Conservation (phyloP, 139 green algal species). For the Asterochloris sp. region DNA sequence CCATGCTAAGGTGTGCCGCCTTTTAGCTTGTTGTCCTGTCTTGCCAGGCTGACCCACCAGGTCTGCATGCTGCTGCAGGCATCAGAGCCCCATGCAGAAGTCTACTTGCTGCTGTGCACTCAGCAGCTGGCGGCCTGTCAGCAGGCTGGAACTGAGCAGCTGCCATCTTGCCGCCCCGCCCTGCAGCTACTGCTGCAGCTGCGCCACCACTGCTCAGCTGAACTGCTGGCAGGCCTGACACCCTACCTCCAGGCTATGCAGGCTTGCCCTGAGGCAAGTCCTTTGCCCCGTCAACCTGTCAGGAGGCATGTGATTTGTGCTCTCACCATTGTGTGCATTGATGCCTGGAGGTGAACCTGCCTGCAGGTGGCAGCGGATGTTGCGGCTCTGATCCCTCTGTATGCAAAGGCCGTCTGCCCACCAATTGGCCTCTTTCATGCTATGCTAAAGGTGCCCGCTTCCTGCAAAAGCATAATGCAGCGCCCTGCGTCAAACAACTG, state of each 20-base stretch:
- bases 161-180: no score
- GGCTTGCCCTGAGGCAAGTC: no score
- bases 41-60: background rate
- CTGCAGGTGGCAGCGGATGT: conserved; percentile 7
- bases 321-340: no score
- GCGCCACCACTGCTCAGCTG: no score
- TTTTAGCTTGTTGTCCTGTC: background rate
- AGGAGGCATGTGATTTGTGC: no score
- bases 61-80: no score
- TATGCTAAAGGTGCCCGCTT: background rate
- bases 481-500: background rate
- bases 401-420: background rate
- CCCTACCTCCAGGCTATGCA: no score
- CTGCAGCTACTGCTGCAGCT: no score
- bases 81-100: no score
- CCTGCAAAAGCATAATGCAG: background rate
- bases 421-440: background rate
- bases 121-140: background rate
- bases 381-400: conserved; percentile 1
- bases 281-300: no score
- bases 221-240: no score
- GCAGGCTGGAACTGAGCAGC: background rate
- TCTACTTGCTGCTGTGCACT: background rate
- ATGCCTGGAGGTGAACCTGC: no score
- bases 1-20: background rate